Conservation (phyloP, 2,329 filamentous ascomycete genomes). For the Pseudocercospora macadamiae region DNA sequence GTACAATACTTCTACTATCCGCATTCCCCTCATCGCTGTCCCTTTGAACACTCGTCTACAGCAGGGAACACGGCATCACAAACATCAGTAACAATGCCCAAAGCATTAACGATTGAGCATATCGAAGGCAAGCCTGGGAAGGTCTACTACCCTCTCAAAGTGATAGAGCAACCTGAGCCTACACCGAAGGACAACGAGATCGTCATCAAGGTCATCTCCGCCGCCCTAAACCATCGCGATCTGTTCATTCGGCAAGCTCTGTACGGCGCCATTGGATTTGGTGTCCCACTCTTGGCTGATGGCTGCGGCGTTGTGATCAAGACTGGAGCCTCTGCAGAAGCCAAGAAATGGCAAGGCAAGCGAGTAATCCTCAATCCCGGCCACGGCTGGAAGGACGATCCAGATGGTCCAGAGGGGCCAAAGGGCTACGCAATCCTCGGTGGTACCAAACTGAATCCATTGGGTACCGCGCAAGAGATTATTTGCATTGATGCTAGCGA, state of each 20-base stretch:
- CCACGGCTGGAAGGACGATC: constrained; percentile 73
- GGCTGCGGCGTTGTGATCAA: constrained; percentile 74
- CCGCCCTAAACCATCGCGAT: constrained; percentile 91
- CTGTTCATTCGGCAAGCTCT: constrained; percentile 91
- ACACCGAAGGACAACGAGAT: constrained; percentile 64
- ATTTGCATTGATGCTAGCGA: constrained; percentile 70
- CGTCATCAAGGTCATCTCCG: constrained; percentile 74
- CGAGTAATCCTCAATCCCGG: constrained; percentile 78
- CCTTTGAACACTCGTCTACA: no score
- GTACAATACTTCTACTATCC: background rate
- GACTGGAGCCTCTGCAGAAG: constrained; percentile 59
- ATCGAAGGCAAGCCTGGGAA: constrained; percentile 81
- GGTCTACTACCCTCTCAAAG: constrained; percentile 73
- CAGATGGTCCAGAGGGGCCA: constrained; percentile 71
- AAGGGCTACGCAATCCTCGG: constrained; percentile 67
- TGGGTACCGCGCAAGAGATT: constrained; percentile 76
- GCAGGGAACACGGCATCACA: background rate
- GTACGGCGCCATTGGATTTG: constrained; percentile 83
- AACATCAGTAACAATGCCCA: constrained; percentile 46
- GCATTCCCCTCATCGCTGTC: background rate
- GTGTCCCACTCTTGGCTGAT: constrained; percentile 77
- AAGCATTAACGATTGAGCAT: constrained; percentile 66
- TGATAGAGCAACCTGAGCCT: constrained; percentile 66
- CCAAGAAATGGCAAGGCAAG: constrained; percentile 62
- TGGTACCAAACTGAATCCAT: constrained; percentile 64